Percentiles rank a stretch among this genome's conserved stretches.
These are phyloP conservation scores for Aspergillus sp. DNA, from an alignment of 2,329 filamentous ascomycete species.

Conservation along the genomic window DNA sequence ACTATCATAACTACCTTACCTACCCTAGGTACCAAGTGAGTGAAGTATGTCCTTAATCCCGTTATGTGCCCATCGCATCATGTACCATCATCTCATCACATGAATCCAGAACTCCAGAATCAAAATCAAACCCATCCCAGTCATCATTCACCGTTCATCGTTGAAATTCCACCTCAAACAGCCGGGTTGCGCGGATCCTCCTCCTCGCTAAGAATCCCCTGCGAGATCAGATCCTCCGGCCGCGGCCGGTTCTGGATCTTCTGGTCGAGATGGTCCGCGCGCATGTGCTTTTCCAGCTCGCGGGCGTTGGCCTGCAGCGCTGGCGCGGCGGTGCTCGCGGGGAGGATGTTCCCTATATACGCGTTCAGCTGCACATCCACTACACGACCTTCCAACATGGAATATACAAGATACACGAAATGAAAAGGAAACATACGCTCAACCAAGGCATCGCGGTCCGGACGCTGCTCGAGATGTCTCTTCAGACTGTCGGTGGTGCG, in stretches of 20 bases:
- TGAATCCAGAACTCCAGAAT: no score
- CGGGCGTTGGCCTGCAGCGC: conserved; percentile 76
- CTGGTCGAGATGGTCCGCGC: conserved; percentile 80
- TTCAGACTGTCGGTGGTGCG: conserved; percentile 62
- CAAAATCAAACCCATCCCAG: background rate
- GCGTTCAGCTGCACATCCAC: background rate
- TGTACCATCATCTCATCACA: no score
- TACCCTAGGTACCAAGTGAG: no score
- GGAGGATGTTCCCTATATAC: conserved; percentile 50
- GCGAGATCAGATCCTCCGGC: conserved; percentile 72
- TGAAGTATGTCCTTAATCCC: no score
- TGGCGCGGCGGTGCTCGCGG: conserved; percentile 73
- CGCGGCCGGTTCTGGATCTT: conserved; percentile 76
- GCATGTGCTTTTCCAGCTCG: conserved; percentile 86
- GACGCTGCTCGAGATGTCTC: conserved; percentile 62
- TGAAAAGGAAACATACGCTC: conserved; percentile 60
- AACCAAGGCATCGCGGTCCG: conserved; percentile 72
- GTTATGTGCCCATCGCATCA: no score
- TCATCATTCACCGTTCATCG: background rate
- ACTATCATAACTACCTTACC: no score
- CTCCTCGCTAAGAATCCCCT: conserved; percentile 74
- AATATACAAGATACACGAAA: background rate
- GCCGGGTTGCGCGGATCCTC: conserved; percentile 39
- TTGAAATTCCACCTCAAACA: background rate
- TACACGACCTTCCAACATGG: background rate